Evolutionary conservation across 345 rosid species (phyloP), one percentile per base, ranked within the genome.

Genomic region (Populus alba): DNA sequence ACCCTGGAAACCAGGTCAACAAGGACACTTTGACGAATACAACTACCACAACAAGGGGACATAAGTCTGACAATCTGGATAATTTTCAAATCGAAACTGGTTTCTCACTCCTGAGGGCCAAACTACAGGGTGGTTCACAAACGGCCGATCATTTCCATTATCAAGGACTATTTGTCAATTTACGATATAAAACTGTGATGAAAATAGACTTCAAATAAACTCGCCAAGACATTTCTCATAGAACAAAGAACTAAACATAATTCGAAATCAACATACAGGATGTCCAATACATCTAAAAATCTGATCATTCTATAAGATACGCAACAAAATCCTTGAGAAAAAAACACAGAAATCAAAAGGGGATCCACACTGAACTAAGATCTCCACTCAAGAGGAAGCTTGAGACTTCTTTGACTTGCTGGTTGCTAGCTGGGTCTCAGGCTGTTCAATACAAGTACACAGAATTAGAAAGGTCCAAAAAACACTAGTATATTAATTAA

Each of bases 391-490:
- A 16, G 85, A 82, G 25, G 85, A 85, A 29, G 87, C 86, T 71
- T 81, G 65, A 10, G 90, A 86, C 84, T 90, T 89, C 95, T 90
- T 93, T 0, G 97, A 87, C 80, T 90, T 85, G 83, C 89, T 86
- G 31, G 97, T 83, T 0, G 97, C 93, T 86, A 96, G 79, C 84
- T 94, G 97, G 25, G 92, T 80, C 85, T 96, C 97, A 3, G 99
- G 94, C 98, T 96, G 88, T n/a, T n/a, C 81, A 84, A 81, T 49
- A 29, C 0, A 37, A 25, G 0, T 20, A 37, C 41, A 41, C 41
- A 69, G n/a, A 27, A 47, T 68, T 22, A 70, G 66, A 45, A 10
- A 29, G 35, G 12, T 2, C 69, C 29, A 33, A 41, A 15, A 31
- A 35, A 66, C 16, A 18, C 13, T 22, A 2, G 45, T 2, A 41